phyloP scores from a whole-genome alignment of 1,284 basidiomycete species.

The Exobasidium cylindrosporum region DNA sequence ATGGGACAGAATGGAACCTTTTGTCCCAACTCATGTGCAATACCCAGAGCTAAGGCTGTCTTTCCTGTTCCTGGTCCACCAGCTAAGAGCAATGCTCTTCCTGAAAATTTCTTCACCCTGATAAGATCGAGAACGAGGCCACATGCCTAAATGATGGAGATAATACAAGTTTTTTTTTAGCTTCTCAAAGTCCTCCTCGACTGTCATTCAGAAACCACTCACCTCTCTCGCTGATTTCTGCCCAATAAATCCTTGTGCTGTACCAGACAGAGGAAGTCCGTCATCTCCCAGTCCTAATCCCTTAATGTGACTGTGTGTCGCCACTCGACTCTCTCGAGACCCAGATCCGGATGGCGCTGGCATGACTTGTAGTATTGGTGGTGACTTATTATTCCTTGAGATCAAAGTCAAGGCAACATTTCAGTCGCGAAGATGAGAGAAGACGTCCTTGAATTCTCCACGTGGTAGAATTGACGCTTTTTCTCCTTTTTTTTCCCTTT shows the following conservation, averaged over 20 bases:
- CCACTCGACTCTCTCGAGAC: conserved; percentile 62
- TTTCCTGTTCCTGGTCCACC: conserved; percentile 91
- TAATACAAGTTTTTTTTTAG: too few relatives aligned
- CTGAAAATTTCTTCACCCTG: conserved; percentile 86
- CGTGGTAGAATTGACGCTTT: too few relatives aligned
- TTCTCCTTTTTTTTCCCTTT: too few relatives aligned
- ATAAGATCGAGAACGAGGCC: conserved; percentile 87
- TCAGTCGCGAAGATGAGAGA: too few relatives aligned
- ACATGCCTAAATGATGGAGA: conserved; percentile 63
- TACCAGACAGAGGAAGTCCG: conserved; percentile 68
- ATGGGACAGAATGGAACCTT: conserved; percentile 98
- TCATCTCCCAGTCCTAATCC: conserved; percentile 86
- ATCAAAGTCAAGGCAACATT: too few relatives aligned
- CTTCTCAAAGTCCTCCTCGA: too few relatives aligned
- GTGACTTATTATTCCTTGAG: too few relatives aligned
- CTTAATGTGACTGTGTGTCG: conserved; percentile 91
- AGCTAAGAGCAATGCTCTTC: conserved; percentile 78
- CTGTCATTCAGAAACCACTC: too few relatives aligned
- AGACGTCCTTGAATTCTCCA: too few relatives aligned
- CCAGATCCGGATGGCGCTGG: conserved; percentile 12
- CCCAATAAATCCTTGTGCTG: conserved; percentile 84
- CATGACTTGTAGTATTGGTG: conserved; percentile 11
- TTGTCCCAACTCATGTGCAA: conserved; percentile 86
- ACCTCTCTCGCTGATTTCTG: conserved; percentile 80
- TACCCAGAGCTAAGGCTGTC: conserved; percentile 88